Evolutionary conservation across 2,329 filamentous ascomycete species (phyloP).

Genomic region (Rhynchosporium graminicola): DNA sequence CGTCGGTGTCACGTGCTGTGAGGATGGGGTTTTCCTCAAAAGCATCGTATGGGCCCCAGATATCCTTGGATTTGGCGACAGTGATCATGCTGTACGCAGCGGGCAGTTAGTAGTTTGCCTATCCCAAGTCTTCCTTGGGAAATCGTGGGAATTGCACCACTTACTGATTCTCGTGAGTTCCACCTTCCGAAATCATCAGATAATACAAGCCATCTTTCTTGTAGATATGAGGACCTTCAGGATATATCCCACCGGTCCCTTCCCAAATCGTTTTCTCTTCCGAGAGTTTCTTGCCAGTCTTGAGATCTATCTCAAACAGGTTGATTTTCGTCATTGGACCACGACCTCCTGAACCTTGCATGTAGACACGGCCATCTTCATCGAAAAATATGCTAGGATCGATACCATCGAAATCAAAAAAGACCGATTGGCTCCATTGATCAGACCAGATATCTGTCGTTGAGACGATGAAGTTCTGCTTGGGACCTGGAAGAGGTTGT

Average conservation of each 20-base stretch:
- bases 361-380: constrained; percentile 43
- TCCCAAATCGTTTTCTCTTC: constrained; percentile 39
- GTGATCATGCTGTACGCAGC: constrained; percentile 39
- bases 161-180: constrained; percentile 45
- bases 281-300: constrained; percentile 28
- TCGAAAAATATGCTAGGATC: constrained; percentile 53
- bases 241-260: constrained; percentile 34
- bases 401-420: constrained; percentile 46
- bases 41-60: constrained; percentile 48
- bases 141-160: too few species aligned
- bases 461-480: constrained; percentile 35
- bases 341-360: constrained; percentile 32
- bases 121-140: too few species aligned
- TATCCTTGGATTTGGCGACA: constrained; percentile 45
- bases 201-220: constrained; percentile 51
- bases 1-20: constrained; percentile 44
- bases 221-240: constrained; percentile 49
- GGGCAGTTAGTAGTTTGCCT: too few species aligned
- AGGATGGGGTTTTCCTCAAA: constrained; percentile 47
- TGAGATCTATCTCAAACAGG: constrained; percentile 29
- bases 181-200: constrained; percentile 52
- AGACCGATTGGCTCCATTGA: constrained; percentile 42
- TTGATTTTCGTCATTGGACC: constrained; percentile 28
- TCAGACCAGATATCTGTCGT: constrained; percentile 21
- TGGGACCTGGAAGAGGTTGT: constrained; percentile 4